Evolutionary conservation across 2,329 filamentous ascomycete genomes (phyloP), one percentile per base, ranked within the genome.

Genomic region (Cytospora paraplurivora): DNA sequence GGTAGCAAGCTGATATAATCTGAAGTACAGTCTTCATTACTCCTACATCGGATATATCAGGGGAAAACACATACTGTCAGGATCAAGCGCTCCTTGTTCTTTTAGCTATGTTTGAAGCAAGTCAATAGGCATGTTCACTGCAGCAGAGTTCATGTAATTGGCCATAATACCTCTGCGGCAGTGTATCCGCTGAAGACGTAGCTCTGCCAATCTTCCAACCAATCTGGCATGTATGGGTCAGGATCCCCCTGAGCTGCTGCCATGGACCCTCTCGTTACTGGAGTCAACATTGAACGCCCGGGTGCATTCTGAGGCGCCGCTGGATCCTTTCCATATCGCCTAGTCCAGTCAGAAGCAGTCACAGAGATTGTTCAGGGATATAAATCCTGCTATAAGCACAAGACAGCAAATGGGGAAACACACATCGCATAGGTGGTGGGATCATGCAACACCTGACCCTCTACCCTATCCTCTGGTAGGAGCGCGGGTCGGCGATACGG

Each of bases 241-340:
- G 15, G 17, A 12, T n/a, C 27, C 1, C 17, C 17, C 41, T 47
- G 41, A 11, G 8, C 41, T 17, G 17, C 41, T 15, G 41, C 7
- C 2, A 10, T 19, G 19, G 7, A 8, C 1, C 8, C 7, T 11
- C 41, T 11, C 7, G 41, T 47, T 6, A 19, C 15, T 5, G 56
- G 56, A 5, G 56, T 27, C 15, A 59, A 34, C 56, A 59, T 59
- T 32, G 56, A 59, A 19, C 56, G 56, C 32, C 47, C 56, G 3
- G 10, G 56, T 19, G 35, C 27, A 13, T 51, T 34, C 12, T 5
- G 12, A 19, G 56, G 47, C 19, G 56, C 56, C 13, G 33, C 32
- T 41, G 8, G 13, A 33, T 59, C 56, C 17, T 11, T 12, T 2
- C 56, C 56, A 6, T 4, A 59, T 19, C 56, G 56, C 12, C 56